Evolutionary conservation across 2,329 filamentous ascomycete species (phyloP).

Genomic region (Verticillium zaregamsianum): DNA sequence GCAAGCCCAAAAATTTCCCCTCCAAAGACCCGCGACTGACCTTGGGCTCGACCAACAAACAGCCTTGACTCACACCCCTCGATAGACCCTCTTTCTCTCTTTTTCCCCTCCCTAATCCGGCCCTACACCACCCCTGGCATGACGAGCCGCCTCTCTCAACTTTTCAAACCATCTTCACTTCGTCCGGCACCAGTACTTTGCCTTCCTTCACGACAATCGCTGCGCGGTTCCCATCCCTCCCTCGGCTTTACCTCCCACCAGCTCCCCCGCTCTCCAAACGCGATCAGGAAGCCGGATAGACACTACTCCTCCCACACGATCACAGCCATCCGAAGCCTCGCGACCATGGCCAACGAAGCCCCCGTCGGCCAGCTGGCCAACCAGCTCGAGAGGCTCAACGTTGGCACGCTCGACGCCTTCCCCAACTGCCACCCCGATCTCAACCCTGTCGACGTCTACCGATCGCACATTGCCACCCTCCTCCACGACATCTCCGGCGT

Average conservation of each 20-base stretch:
- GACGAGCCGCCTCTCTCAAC: background rate
- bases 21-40: background rate
- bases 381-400: slow-evolving; percentile 28
- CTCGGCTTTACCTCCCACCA: slow-evolving; percentile 2
- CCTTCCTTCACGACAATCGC: slow-evolving; percentile 1
- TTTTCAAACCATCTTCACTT: slow-evolving; percentile 1
- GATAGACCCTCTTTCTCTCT: background rate
- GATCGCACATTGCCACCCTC: slow-evolving; percentile 68
- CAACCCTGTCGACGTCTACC: slow-evolving; percentile 78
- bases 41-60: background rate
- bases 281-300: background rate
- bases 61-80: background rate
- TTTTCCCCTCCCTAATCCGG: background rate
- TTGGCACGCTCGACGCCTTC: slow-evolving; percentile 36
- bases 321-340: background rate
- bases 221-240: slow-evolving; percentile 1
- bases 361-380: slow-evolving; percentile 26
- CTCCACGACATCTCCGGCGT: slow-evolving; percentile 67
- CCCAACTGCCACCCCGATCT: slow-evolving; percentile 60
- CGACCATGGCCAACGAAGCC: slow-evolving; percentile 18
- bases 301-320: background rate
- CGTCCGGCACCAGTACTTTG: slow-evolving; percentile 1
- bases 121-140: background rate
- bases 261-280: slow-evolving; percentile 1
- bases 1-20: background rate